phyloP scores from a whole-genome alignment of 2,329 filamentous ascomycete species.

The Aspergillus terreus region DNA sequence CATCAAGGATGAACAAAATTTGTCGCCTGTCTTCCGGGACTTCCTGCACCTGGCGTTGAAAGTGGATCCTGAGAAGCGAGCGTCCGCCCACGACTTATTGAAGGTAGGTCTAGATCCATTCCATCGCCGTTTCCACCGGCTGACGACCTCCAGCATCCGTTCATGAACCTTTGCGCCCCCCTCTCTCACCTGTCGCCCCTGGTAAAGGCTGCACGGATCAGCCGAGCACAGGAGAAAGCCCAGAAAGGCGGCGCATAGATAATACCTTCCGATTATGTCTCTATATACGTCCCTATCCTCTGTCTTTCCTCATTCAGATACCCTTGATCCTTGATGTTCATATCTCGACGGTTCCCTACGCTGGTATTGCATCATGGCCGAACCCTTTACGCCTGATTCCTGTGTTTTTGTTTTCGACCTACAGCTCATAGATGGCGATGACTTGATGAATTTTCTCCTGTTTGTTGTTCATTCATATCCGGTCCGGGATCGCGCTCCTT shows the following conservation, averaged over 20 bases:
- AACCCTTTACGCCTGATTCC: slow-evolving; percentile 6
- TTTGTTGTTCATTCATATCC: slow-evolving; percentile 2
- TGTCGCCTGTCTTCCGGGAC: slow-evolving; percentile 80
- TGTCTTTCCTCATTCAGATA: slow-evolving; percentile 26
- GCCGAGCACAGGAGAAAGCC: slow-evolving; percentile 79
- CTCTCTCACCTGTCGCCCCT: slow-evolving; percentile 76
- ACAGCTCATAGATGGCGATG: slow-evolving; percentile 24
- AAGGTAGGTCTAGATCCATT: slow-evolving; percentile 59
- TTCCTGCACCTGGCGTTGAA: slow-evolving; percentile 91
- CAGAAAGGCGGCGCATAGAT: slow-evolving; percentile 53
- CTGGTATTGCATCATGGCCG: slow-evolving; percentile 18
- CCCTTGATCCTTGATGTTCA: slow-evolving; percentile 20
- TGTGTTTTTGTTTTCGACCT: slow-evolving; percentile 8
- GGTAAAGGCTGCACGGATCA: slow-evolving; percentile 79
- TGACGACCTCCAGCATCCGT: slow-evolving; percentile 60
- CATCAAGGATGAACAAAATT: slow-evolving; percentile 86
- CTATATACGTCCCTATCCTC: slow-evolving; percentile 25
- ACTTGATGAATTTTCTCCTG: slow-evolving; percentile 14
- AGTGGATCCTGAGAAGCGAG: slow-evolving; percentile 95
- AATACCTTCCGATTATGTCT: slow-evolving; percentile 17
- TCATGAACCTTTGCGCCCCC: slow-evolving; percentile 73
- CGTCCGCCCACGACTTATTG: slow-evolving; percentile 88
- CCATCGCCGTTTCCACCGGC: slow-evolving; percentile 13
- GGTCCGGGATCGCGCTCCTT: slow-evolving; percentile 5
- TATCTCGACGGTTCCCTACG: slow-evolving; percentile 15